Evolutionary conservation across 2,329 filamentous ascomycete genomes (phyloP).

Genomic region (Plenodomus lindquistii): DNA sequence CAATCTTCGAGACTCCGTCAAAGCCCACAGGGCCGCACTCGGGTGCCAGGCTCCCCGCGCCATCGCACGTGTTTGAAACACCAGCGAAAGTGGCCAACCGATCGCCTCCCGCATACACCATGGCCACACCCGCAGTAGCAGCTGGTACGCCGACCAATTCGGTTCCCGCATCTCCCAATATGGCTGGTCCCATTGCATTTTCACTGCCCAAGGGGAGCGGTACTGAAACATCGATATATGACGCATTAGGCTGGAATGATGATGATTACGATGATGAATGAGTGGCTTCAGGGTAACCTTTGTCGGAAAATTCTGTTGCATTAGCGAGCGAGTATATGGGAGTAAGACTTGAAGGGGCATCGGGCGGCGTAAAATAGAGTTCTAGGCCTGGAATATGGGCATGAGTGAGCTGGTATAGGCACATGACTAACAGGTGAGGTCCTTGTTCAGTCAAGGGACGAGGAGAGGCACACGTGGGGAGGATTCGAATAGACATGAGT

Average conservation of each 20-base stretch:
- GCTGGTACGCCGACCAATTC: slow-evolving; percentile 26
- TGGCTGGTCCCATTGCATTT: slow-evolving; percentile 7
- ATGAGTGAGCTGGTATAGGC: background rate
- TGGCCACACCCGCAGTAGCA: slow-evolving; percentile 13
- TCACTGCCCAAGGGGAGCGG: slow-evolving; percentile 12
- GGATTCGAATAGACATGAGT: background rate
- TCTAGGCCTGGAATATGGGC: slow-evolving; percentile 2
- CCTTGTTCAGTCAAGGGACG: background rate
- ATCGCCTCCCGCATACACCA: slow-evolving; percentile 10
- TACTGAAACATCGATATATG: slow-evolving; percentile 44
- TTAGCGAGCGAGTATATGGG: slow-evolving; percentile 30
- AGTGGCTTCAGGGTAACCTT: background rate
- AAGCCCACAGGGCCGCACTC: slow-evolving; percentile 20
- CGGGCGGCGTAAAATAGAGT: slow-evolving; percentile 15
- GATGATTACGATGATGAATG: slow-evolving; percentile 32
- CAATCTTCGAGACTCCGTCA: slow-evolving; percentile 39
- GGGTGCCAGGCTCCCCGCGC: background rate
- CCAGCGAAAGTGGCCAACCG: slow-evolving; percentile 24
- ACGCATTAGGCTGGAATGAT: slow-evolving; percentile 53
- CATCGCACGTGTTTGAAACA: slow-evolving; percentile 25
- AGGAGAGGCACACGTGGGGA: background rate
- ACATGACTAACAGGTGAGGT: background rate
- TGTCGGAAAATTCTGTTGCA: slow-evolving; percentile 29
- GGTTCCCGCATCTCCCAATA: background rate
- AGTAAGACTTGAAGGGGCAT: slow-evolving; percentile 22